Evolutionary conservation across 2,329 filamentous ascomycete species (phyloP), one percentile per base, ranked within the genome.

Genomic region (Ophiosphaerella korrae): DNA sequence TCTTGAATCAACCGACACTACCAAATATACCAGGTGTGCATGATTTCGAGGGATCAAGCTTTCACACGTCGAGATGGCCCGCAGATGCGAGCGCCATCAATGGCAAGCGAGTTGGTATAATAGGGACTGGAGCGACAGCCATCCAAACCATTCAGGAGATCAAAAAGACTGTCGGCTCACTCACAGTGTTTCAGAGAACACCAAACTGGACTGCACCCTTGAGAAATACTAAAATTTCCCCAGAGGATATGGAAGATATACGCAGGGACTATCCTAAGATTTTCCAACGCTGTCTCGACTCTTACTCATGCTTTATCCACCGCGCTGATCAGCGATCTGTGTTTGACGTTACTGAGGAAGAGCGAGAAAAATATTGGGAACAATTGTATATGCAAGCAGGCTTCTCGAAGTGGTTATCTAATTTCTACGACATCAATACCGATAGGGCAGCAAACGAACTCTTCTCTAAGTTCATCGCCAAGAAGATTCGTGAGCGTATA

Each of bases 401-500:
- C 31, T 61, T 56, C 21, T 55, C 46, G 12, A 62, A 52, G 33
- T 64, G 51, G 59, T 43, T 57, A 21, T 49, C 46, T 18, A 62
- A 61, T 13, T 62, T 62, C 34, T 48, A 50, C 34, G 62, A 62
- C 35, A 61, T 62, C 24, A 53, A 52, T 13, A 56, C 71, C 55
- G 38, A 58, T 34, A 24, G 53, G 53, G 24, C 69, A 64, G 64
- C 64, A 1, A 60, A 66, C 16, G 51, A 58, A 43, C 50, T 45
- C 42, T 70, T 56, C 42, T 68, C 40, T 16, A 57, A 62, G 8
- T 71, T 69, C 46, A 44, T 66, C 3, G 66, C 67, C 3, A 59
- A 68, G 29, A 77, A 77, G 58, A 76, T 76, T 18, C 67, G 70
- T 12, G 39, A 45, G 24, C 55, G 57, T 5, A 59, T 70, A 32